Conservation (phyloP, 169 alveolate species). For the Plasmodium cynomolgi region DNA sequence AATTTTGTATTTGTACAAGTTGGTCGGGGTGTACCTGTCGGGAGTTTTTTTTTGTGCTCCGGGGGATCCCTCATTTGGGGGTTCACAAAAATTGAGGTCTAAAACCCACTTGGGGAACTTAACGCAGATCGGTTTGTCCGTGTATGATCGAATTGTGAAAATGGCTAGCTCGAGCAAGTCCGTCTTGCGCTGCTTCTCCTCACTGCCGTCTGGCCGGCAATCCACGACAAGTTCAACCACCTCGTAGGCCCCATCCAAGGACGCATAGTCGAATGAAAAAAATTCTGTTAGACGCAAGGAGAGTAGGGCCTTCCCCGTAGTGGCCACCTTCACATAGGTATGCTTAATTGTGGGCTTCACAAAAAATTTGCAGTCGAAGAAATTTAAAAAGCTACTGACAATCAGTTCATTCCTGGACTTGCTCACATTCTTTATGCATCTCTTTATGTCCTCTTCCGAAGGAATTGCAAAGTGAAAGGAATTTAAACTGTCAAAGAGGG, state of each 20-base stretch:
- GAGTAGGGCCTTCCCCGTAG: not conserved
- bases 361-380: slow-evolving; percentile 24
- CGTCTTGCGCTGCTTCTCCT: not conserved
- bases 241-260: not conserved
- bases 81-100: not conserved
- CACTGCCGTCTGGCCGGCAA: too few relatives aligned
- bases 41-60: not conserved
- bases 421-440: not conserved
- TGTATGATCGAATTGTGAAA: slow-evolving; percentile 21
- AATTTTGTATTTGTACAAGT: slow-evolving; percentile 40
- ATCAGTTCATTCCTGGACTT: slow-evolving; percentile 19
- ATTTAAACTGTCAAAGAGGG: not conserved
- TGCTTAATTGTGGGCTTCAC: not conserved
- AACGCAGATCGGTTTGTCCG: slow-evolving; percentile 10
- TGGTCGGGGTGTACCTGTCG: not conserved
- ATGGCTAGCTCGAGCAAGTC: slow-evolving; percentile 28
- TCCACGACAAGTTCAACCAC: not conserved
- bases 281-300: not conserved
- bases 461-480: slow-evolving; percentile 50
- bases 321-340: not conserved
- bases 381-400: slow-evolving; percentile 21
- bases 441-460: slow-evolving; percentile 4
- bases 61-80: not conserved
- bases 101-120: slow-evolving; percentile 11
- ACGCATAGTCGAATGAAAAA: not conserved